phyloP scores from a whole-genome alignment of 345 rosid species.

The Kernera saxatilis region DNA sequence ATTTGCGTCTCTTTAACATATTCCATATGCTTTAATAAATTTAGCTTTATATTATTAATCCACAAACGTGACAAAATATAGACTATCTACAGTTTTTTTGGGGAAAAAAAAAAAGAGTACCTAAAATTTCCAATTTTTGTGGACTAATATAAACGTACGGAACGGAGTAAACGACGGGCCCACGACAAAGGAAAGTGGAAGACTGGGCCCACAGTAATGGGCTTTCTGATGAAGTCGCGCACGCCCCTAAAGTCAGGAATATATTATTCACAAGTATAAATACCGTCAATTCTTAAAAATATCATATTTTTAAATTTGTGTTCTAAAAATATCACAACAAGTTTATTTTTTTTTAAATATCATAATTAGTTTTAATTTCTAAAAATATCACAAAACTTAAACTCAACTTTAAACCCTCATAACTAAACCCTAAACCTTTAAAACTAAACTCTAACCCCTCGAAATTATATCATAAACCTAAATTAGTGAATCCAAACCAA shows the following conservation, averaged over 20 bases:
- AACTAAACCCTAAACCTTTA: no score
- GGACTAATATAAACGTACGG: constrained; percentile 7
- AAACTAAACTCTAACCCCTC: no score
- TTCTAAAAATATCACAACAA: no score
- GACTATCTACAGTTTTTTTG: not conserved
- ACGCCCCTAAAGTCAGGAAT: constrained; percentile 8
- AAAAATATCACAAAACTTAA: no score
- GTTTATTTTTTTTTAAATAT: no score
- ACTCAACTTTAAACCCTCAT: no score
- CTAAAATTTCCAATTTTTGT: not conserved
- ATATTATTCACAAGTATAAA: not conserved
- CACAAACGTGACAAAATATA: not conserved
- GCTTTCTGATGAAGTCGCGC: constrained; percentile 7
- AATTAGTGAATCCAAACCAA: no score
- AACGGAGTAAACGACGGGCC: constrained; percentile 3
- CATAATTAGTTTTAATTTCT: no score
- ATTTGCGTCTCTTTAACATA: not conserved
- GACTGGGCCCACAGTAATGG: not conserved
- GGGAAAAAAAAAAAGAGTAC: no score
- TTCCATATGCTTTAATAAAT: not conserved
- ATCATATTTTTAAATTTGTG: no score
- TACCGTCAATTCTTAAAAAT: no score
- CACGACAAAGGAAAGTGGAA: not conserved
- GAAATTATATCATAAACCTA: no score
- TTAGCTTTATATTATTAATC: not conserved